These are phyloP conservation scores for Carpinus fangiana DNA, from an alignment of 306 rosid species.

Conservation along the genomic window DNA sequence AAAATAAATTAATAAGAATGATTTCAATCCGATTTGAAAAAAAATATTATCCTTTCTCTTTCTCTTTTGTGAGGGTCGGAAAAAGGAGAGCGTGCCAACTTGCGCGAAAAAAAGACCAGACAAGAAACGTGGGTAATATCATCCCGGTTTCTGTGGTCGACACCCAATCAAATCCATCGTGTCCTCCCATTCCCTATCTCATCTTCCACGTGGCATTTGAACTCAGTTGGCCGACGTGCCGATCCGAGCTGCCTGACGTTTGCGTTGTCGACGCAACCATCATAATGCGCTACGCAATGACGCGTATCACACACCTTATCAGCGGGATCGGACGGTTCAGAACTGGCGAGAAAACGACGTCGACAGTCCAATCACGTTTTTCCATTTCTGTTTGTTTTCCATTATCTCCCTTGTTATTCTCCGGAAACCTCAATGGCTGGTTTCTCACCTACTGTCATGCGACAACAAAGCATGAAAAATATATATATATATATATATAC, in stretches of 20 bases:
- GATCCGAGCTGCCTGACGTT: neutral
- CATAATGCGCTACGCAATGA: neutral
- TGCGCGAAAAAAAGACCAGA: no score
- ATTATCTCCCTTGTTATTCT: no score
- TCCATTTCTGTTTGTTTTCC: neutral
- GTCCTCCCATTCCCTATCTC: neutral
- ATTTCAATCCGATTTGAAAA: no score
- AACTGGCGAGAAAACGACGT: neutral
- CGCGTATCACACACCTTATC: conserved; percentile 30
- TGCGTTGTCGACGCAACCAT: conserved; percentile 23
- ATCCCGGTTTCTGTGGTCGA: no score
- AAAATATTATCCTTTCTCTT: no score
- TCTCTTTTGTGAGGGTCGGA: no score
- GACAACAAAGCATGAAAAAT: no score
- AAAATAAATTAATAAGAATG: no score
- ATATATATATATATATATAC: no score
- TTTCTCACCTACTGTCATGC: no score
- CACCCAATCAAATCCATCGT: neutral
- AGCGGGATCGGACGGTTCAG: conserved; percentile 13
- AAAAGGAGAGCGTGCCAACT: no score
- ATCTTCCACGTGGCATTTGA: neutral
- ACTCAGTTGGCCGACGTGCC: neutral
- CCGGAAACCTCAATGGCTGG: neutral
- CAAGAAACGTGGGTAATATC: no score
- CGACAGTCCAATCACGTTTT: neutral